Conservation (phyloP, 148 eudicot species). For the Cornus kousa region DNA sequence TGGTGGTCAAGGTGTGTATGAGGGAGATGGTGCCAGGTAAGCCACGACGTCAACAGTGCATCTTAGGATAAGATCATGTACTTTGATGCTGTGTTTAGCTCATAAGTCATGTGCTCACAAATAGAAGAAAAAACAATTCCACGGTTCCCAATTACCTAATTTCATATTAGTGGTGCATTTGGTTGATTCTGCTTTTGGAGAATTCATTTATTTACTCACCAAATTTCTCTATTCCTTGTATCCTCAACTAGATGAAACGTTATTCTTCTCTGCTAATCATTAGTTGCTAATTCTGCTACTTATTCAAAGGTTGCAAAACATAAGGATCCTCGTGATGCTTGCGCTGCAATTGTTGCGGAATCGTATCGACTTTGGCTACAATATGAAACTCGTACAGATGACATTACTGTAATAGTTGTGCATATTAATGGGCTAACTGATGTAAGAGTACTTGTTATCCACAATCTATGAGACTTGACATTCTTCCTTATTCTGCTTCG, state of each 20-base stretch:
- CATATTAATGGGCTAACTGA: conserved; percentile 68
- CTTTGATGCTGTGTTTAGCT: too few relatives aligned
- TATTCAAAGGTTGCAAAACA: conserved; percentile 66
- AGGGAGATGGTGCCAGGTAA: too few relatives aligned
- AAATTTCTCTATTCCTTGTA: background rate
- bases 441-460: conserved; percentile 44
- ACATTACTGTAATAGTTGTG: conserved; percentile 90
- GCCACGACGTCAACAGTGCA: too few relatives aligned
- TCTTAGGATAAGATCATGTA: too few relatives aligned
- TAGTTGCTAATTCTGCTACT: background rate
- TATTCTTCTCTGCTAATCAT: conserved; percentile 2
- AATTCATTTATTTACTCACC: background rate
- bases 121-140: too few relatives aligned
- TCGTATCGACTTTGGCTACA: conserved; percentile 99
- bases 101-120: too few relatives aligned
- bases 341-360: conserved; percentile 99
- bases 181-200: background rate
- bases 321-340: conserved; percentile 98
- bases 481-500: background rate
- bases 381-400: conserved; percentile 99
- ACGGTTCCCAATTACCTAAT: background rate
- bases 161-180: background rate
- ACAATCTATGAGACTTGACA: background rate
- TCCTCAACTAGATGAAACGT: background rate
- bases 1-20: too few relatives aligned